Percentiles rank a stretch among this genome's conserved stretches.
Conservation (phyloP, 352 stramenopile genomes). For the Globisporangium megalacanthum region DNA sequence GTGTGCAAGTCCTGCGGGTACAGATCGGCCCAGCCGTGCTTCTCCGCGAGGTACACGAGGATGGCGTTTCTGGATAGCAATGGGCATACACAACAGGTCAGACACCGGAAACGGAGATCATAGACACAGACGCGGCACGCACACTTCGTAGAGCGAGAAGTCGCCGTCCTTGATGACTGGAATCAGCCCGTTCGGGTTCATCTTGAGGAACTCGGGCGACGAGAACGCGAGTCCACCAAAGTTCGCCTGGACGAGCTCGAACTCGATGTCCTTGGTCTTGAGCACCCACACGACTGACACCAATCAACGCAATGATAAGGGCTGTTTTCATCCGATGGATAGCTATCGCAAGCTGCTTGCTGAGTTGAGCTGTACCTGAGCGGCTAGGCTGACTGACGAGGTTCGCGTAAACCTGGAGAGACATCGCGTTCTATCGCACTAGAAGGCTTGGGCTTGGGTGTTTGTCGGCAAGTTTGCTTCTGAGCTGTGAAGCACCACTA, state of each 20-base stretch:
- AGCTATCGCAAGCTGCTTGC: background rate
- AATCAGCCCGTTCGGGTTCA: slow-evolving; percentile 23
- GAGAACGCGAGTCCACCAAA: slow-evolving; percentile 24
- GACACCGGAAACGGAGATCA: background rate
- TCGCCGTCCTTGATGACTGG: slow-evolving; percentile 28
- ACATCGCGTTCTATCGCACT: slow-evolving; percentile 8
- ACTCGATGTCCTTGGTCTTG: slow-evolving; percentile 30
- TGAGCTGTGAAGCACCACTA: slow-evolving; percentile 5
- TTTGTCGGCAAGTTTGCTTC: background rate
- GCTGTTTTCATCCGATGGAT: background rate
- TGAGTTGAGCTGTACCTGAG: slow-evolving; percentile 1
- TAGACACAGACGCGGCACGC: background rate
- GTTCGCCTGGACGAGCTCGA: slow-evolving; percentile 20
- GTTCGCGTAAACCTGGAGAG: slow-evolving; percentile 33
- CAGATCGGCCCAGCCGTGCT: slow-evolving; percentile 47
- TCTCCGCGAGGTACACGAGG: slow-evolving; percentile 46
- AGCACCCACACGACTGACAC: slow-evolving; percentile 22
- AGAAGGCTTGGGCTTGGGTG: slow-evolving; percentile 2
- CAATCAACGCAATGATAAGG: too few relatives aligned
- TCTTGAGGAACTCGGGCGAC: slow-evolving; percentile 20
- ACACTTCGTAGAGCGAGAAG: slow-evolving; percentile 27
- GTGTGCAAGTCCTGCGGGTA: slow-evolving; percentile 39
- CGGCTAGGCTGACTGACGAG: slow-evolving; percentile 30
- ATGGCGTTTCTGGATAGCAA: slow-evolving; percentile 22
- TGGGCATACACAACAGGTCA: background rate